Conservation (phyloP, 2,329 filamentous ascomycete genomes). For the Metarhizium robertsii region DNA sequence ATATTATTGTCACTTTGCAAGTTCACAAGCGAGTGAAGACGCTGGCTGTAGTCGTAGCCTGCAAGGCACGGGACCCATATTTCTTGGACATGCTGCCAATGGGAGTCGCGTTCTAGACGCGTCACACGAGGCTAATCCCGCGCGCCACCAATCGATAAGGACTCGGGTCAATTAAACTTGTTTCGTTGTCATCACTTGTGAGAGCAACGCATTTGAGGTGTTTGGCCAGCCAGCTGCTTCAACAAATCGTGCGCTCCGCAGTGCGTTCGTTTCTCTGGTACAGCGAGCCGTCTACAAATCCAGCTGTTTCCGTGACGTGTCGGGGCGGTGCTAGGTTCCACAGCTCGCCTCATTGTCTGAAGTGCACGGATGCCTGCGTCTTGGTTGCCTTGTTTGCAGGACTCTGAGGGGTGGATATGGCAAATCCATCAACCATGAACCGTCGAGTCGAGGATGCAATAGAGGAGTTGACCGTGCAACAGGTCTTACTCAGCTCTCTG, state of each 20-base stretch:
- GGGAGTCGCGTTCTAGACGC: neutral
- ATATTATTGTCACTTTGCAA: too few relatives aligned
- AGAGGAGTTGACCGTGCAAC: constrained; percentile 33
- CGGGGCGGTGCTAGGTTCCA: neutral
- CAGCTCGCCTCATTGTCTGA: neutral
- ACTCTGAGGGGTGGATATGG: constrained; percentile 9
- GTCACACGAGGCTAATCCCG: neutral
- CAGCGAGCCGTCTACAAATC: neutral
- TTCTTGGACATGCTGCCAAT: neutral
- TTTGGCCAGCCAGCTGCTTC: too few relatives aligned
- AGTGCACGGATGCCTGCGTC: constrained; percentile 4
- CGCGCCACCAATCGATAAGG: neutral
- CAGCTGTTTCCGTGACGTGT: neutral
- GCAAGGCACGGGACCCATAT: neutral
- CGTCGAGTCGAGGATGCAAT: constrained; percentile 15
- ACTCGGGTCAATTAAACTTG: neutral
- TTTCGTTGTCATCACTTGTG: too few relatives aligned
- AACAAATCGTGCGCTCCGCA: too few relatives aligned
- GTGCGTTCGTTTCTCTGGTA: too few relatives aligned
- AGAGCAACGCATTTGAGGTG: too few relatives aligned
- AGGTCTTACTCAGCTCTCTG: constrained; percentile 34
- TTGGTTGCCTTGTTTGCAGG: constrained; percentile 6
- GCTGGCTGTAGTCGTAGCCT: too few relatives aligned
- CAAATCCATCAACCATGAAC: constrained; percentile 11
- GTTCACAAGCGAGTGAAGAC: neutral